These are phyloP conservation scores for Candolleomyces eurysporus DNA, from an alignment of 768 basidiomycete species.

Conservation along the genomic window DNA sequence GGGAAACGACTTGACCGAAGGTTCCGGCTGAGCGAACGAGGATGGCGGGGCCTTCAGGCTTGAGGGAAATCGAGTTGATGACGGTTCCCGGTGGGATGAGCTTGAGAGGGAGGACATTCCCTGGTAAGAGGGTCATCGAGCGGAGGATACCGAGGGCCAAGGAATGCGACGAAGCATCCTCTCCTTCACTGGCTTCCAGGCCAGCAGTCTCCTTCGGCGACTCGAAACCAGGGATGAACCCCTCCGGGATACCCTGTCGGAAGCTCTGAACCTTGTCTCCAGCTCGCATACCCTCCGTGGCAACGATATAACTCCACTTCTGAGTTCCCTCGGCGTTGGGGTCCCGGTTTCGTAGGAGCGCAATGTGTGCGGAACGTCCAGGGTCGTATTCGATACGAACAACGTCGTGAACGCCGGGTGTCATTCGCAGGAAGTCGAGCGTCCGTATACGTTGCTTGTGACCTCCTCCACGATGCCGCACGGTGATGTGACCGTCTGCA, in stretches of 20 bases:
- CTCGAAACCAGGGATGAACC: conserved; percentile 59
- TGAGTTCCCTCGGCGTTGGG: conserved; percentile 47
- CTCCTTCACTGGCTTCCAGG: conserved; percentile 11
- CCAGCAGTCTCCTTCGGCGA: conserved; percentile 16
- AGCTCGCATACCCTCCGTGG: conserved; percentile 84
- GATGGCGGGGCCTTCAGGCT: conserved; percentile 72
- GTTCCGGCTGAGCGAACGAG: conserved; percentile 91
- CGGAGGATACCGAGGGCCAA: conserved; percentile 86
- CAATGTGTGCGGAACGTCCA: conserved; percentile 90
- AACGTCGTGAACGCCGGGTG: conserved; percentile 82
- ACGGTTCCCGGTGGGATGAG: conserved; percentile 91
- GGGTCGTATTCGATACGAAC: conserved; percentile 97
- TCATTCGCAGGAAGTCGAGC: conserved; percentile 81
- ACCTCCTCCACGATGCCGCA: conserved; percentile 88
- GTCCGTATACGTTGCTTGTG: conserved; percentile 83
- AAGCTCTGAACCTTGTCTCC: conserved; percentile 89
- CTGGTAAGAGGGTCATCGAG: conserved; percentile 78
- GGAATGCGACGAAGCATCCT: conserved; percentile 45
- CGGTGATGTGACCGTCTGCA: conserved; percentile 77
- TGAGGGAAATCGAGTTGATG: conserved; percentile 82
- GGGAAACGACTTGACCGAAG: conserved; percentile 76
- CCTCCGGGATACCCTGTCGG: conserved; percentile 76
- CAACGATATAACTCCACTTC: conserved; percentile 89
- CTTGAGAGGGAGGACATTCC: conserved; percentile 89
- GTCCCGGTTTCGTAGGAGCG: conserved; percentile 71